phyloP scores from a whole-genome alignment of 2,329 filamentous ascomycete genomes.

The Neurospora crassa region DNA sequence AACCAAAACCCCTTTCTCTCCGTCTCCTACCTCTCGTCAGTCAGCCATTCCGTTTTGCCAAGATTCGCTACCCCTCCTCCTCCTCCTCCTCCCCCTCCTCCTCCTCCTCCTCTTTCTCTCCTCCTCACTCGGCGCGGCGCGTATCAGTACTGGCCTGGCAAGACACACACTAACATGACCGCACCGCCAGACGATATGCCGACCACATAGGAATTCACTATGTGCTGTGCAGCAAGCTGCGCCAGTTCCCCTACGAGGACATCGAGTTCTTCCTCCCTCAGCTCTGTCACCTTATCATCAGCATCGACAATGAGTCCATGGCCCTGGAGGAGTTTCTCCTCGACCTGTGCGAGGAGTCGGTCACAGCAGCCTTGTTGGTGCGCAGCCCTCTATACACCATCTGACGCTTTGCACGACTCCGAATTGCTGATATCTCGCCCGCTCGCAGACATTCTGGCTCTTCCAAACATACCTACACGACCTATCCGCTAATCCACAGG shows the following conservation, averaged over 20 bases:
- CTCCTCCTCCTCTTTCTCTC: conserved; percentile 2
- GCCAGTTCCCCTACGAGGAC: conserved; percentile 82
- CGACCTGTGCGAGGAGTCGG: conserved; percentile 79
- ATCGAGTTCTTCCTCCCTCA: conserved; percentile 88
- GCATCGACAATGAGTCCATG: conserved; percentile 86
- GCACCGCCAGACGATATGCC: conserved; percentile 60
- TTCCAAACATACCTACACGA: conserved; percentile 85
- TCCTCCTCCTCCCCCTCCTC: background rate
- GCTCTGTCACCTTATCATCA: conserved; percentile 80
- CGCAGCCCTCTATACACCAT: conserved; percentile 23
- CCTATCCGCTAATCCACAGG: conserved; percentile 64
- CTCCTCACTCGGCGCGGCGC: background rate
- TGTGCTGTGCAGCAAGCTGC: conserved; percentile 79
- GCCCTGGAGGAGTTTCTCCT: conserved; percentile 80
- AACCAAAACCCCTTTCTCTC: conserved; percentile 83
- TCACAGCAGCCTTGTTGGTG: conserved; percentile 74
- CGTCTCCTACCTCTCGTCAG: conserved; percentile 81
- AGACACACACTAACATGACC: background rate
- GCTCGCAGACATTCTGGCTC: conserved; percentile 70
- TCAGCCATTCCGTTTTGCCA: conserved; percentile 17
- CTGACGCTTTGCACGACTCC: background rate
- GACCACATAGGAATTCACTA: conserved; percentile 87
- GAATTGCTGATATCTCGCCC: conserved; percentile 12
- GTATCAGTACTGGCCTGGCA: background rate
- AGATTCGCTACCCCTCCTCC: background rate